phyloP scores from a whole-genome alignment of 176 grass and related monocot genomes.

The Ampelocalamus luodianensis region DNA sequence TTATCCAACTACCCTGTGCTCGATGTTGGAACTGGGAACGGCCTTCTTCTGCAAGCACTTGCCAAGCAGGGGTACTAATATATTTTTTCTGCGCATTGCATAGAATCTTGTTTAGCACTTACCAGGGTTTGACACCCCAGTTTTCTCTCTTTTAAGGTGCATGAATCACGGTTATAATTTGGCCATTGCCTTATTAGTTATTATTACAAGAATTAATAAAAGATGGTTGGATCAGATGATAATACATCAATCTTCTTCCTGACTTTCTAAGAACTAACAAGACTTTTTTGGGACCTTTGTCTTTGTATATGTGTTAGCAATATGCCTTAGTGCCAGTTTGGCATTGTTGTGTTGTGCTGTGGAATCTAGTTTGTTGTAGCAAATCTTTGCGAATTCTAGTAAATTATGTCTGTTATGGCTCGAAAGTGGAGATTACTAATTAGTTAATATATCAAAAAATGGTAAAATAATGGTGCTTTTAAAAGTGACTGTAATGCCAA shows the following conservation, averaged over 20 bases:
- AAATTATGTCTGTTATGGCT: neutral
- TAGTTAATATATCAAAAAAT: neutral
- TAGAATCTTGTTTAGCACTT: slow-evolving; percentile 5
- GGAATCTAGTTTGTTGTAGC: neutral
- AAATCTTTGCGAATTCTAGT: neutral
- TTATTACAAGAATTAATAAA: neutral
- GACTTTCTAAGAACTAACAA: slow-evolving; percentile 25
- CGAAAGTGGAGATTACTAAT: neutral
- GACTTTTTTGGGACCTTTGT: neutral
- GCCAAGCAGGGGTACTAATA: slow-evolving; percentile 88
- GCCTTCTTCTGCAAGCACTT: slow-evolving; percentile 84
- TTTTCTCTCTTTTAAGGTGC: neutral
- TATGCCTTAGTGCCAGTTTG: neutral
- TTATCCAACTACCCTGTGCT: slow-evolving; percentile 73
- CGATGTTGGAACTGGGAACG: slow-evolving; percentile 93
- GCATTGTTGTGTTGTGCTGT: neutral
- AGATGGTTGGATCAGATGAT: neutral
- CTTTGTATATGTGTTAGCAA: neutral
- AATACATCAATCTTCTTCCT: neutral
- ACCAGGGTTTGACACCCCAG: neutral
- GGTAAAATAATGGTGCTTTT: neutral
- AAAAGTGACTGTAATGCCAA: neutral
- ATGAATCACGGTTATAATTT: neutral
- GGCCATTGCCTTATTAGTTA: slow-evolving; percentile 6
- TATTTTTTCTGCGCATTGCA: neutral